Percentiles rank a stretch among this genome's conserved stretches.
Evolutionary conservation across 139 green algal genomes (phyloP).

Genomic region (Nannochloris sp.): DNA sequence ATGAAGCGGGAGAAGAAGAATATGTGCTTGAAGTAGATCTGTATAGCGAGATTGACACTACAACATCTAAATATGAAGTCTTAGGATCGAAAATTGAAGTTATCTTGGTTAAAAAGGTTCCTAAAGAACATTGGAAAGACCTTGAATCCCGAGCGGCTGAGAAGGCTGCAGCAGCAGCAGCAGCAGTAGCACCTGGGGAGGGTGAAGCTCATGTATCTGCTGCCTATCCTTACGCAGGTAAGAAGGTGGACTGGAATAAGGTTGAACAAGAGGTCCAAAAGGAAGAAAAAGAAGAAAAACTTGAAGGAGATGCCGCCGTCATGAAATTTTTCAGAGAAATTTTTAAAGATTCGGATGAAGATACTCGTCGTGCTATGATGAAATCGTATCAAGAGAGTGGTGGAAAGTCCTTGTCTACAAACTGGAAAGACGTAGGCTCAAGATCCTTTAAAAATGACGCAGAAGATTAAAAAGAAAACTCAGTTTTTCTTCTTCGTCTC

Average conservation of each 20-base stretch:
- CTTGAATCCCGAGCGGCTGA: slow-evolving; percentile 41
- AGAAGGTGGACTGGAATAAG: slow-evolving; percentile 59
- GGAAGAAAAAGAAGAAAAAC: slow-evolving; percentile 78
- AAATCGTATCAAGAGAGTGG: slow-evolving; percentile 80
- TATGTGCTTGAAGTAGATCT: slow-evolving; percentile 57
- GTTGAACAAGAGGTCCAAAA: slow-evolving; percentile 54
- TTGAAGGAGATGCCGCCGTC: slow-evolving; percentile 63
- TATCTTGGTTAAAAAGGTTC: slow-evolving; percentile 57
- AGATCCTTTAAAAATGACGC: background rate
- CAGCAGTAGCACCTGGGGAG: background rate
- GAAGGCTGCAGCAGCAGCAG: background rate
- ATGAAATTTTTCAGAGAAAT: slow-evolving; percentile 67
- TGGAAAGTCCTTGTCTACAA: slow-evolving; percentile 93
- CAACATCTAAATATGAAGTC: slow-evolving; percentile 42
- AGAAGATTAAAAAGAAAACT: too few species aligned
- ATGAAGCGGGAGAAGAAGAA: slow-evolving; percentile 32
- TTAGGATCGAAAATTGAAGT: slow-evolving; percentile 76
- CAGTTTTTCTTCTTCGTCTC: too few species aligned
- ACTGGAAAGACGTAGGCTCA: slow-evolving; percentile 84
- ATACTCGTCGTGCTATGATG: slow-evolving; percentile 93
- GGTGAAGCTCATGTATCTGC: background rate
- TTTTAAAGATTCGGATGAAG: slow-evolving; percentile 71
- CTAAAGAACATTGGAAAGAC: slow-evolving; percentile 38
- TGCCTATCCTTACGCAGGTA: background rate
- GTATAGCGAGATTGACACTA: slow-evolving; percentile 37